Evolutionary conservation across 768 basidiomycete genomes (phyloP), one percentile per base, ranked within the genome.

Genomic region (Mycena rosella): DNA sequence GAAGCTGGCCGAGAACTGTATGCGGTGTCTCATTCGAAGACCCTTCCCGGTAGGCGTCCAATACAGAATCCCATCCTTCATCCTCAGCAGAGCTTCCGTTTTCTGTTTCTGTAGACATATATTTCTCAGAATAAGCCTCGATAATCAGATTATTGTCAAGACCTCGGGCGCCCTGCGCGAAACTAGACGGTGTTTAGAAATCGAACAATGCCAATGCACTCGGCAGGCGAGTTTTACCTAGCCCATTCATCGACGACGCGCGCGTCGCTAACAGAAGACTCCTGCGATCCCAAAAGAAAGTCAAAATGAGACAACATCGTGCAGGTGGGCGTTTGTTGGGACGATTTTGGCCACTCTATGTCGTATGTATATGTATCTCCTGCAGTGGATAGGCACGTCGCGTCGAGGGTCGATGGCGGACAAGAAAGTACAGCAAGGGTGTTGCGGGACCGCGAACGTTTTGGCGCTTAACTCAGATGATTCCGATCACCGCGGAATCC

Each of bases 241-340:
- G 73, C 68, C 80, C 79, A 80, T 60, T 76, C 76, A 48, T 78
- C 73, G 11, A 78, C 56, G 17, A 72, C 56, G 51, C 69, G 75
- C 62, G 63, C 70, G 38, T 80, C 78, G 38, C 68, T 70, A 32
- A 63, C 65, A 54, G 70, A 53, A 48, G 68, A 42, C 22, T 78
- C 75, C 27, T 74, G 73, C 5, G 77, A 69, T 11, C 76, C 75
- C 36, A 79, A 63, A 9, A 81, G 74, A 55, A 73, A 74, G 60
- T 79, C 73, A 40, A 81, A 73, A 66, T 81, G 78, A n/a, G 34
- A 62, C 22, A 60, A 24, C 52, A 67, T 48, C 48, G 60, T 32
- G 54, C 60, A 48, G 20, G 8, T 20, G 40, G 45, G 29, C 44
- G n/a, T n/a, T n/a, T 7, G 5, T 29, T n/a, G 44, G 56, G 49